phyloP scores from a whole-genome alignment of 139 green algal genomes.

The Eudorina sp. region DNA sequence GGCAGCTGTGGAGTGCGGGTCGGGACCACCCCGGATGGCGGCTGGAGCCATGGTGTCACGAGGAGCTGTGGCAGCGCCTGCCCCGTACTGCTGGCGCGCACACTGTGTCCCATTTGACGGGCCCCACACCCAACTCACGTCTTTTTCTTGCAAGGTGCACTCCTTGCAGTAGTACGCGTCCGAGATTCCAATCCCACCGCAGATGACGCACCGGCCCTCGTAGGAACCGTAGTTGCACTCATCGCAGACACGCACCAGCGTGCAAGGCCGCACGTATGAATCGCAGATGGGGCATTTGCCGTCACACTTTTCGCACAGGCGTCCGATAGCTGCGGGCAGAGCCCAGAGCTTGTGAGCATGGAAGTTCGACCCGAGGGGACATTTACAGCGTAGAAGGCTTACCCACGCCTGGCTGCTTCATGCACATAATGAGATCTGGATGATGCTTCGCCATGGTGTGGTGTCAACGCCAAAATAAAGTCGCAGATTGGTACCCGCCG shows the following conservation, averaged over 20 bases:
- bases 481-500: background rate
- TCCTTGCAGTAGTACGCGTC: conserved; percentile 99
- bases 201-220: conserved; percentile 97
- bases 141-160: conserved; percentile 98
- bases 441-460: conserved; percentile 68
- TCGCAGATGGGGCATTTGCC: conserved; percentile 99
- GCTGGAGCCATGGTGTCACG: too few species aligned
- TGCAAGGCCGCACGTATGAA: conserved; percentile 95
- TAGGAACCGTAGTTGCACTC: conserved; percentile 99
- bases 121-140: conserved; percentile 80
- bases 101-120: too few species aligned
- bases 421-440: conserved; percentile 97
- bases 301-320: conserved; percentile 97
- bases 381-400: conserved; percentile 19
- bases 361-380: conserved; percentile 1
- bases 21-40: too few species aligned
- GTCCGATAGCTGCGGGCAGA: conserved; percentile 93
- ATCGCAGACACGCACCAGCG: conserved; percentile 97
- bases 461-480: background rate
- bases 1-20: too few species aligned
- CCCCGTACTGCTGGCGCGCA: too few species aligned
- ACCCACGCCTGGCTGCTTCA: conserved; percentile 98
- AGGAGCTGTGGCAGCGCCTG: too few species aligned
- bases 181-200: conserved; percentile 92
- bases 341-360: conserved; percentile 1